A percentile compares a stretch with the other conserved stretches of the same genome.
phyloP scores from a whole-genome alignment of 352 stramenopile genomes.

The Pythium guiyangense region DNA sequence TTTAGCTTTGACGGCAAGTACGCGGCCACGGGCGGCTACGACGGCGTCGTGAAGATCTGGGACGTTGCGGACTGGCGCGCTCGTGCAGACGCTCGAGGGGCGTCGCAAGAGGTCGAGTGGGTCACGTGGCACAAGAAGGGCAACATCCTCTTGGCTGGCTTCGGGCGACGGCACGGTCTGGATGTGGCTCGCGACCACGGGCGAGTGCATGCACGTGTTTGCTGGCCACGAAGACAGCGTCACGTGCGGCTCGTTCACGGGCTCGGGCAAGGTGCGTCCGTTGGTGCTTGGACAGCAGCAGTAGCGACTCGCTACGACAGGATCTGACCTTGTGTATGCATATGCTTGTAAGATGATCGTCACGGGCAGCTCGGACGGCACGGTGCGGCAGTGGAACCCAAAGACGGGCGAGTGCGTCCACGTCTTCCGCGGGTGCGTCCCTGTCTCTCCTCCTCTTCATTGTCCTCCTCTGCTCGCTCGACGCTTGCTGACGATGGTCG shows the following conservation, averaged over 20 bases:
- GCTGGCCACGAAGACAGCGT: constrained; percentile 95
- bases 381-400: constrained; percentile 95
- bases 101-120: constrained; percentile 90
- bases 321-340: background rate
- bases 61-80: constrained; percentile 73
- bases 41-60: constrained; percentile 88
- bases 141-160: constrained; percentile 85
- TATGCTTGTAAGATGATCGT: constrained; percentile 78
- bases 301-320: constrained; percentile 2
- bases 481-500: background rate
- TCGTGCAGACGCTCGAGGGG: constrained; percentile 82
- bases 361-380: constrained; percentile 92
- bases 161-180: constrained; percentile 88
- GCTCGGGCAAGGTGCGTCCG: constrained; percentile 87
- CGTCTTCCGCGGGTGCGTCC: constrained; percentile 76
- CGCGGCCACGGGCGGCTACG: constrained; percentile 81
- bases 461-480: background rate
- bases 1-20: constrained; percentile 89
- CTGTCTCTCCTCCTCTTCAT: background rate
- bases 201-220: constrained; percentile 97
- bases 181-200: constrained; percentile 93
- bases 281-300: background rate
- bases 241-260: constrained; percentile 92
- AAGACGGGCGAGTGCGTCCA: constrained; percentile 92
- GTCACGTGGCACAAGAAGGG: constrained; percentile 89